Percentiles rank a stretch among this genome's conserved stretches.
These are phyloP conservation scores for Cytidiella melzeri DNA, from an alignment of 768 basidiomycete genomes.

Conservation along the genomic window DNA sequence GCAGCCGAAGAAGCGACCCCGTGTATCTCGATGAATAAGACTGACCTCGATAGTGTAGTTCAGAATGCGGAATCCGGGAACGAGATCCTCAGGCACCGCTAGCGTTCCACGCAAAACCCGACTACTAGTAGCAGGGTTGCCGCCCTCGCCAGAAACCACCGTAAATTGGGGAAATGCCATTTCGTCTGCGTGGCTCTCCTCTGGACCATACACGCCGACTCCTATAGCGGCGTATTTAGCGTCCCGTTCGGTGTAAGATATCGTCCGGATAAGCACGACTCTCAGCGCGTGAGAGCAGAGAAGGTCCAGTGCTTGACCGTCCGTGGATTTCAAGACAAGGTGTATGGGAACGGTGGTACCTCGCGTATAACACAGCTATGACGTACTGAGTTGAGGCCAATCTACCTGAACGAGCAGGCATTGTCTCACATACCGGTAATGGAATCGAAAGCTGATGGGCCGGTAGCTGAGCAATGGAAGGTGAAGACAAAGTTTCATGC, in stretches of 20 bases:
- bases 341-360: constrained; percentile 16
- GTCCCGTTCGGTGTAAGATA: constrained; percentile 5
- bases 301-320: constrained; percentile 17
- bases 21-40: neutral
- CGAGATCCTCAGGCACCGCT: constrained; percentile 10
- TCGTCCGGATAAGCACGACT: constrained; percentile 12
- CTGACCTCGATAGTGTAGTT: constrained; percentile 16
- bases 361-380: constrained; percentile 17
- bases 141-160: neutral
- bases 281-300: constrained; percentile 12
- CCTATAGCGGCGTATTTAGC: constrained; percentile 1
- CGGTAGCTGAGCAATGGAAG: neutral
- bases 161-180: constrained; percentile 15
- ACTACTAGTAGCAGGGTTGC: neutral
- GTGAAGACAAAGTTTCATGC: no score
- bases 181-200: constrained; percentile 5
- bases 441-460: constrained; percentile 13
- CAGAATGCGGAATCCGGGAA: constrained; percentile 15
- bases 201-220: neutral
- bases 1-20: neutral
- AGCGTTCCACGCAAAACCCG: constrained; percentile 16
- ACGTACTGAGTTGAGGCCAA: neutral
- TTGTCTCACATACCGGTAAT: neutral
- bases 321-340: constrained; percentile 8
- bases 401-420: neutral